Evolutionary conservation across 1,284 basidiomycete genomes (phyloP), one percentile per base, ranked within the genome.

Genomic region (Tilletia indica): DNA sequence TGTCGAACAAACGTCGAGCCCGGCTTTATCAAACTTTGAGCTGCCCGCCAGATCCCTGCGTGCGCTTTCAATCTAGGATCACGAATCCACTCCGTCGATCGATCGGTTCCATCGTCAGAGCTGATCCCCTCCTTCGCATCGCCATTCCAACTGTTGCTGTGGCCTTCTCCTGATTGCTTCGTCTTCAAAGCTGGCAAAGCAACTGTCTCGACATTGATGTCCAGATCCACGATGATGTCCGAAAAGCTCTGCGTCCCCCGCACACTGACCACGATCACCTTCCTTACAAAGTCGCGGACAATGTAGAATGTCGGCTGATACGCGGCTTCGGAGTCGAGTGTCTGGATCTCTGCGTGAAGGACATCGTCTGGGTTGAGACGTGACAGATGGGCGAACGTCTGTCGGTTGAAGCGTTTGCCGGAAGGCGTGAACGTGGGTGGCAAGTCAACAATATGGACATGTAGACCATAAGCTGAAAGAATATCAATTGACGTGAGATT

Each of bases 231-330:
- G 12, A 83, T 82, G 70, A 83, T 83, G 70, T 83, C 82, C 16
- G 78, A 78, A 67, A 83, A 80, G 6, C 79, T 81, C 64, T 83
- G 82, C 16, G 81, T 83, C 8, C 82, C 82, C 2, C 82, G 77
- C 5, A 83, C 79, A 3, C 80, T 78, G 0, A 83, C 81, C 64
- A 80, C 80, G 64, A 83, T 77, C 49, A 79, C 77, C 71, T 80
- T 79, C 61, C 81, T 79, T 6, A 75, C 73, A 34, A 78, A 75
- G 71, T 83, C 82, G 38, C 80, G 77, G 3, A 82, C 76, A 21
- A 83, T 69, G 74, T 83, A 83, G 71, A 83, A 83, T 0, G 82
- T 83, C 2, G 82, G 82, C 19, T 74, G 73, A 73, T 83, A 83
- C 63, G 77, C 76, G 45, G 78, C 80, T 34, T 80, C 76, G 34